These are phyloP conservation scores for Candida khao-thaluensis DNA, from an alignment of 805 yeast genomes.

Conservation along the genomic window DNA sequence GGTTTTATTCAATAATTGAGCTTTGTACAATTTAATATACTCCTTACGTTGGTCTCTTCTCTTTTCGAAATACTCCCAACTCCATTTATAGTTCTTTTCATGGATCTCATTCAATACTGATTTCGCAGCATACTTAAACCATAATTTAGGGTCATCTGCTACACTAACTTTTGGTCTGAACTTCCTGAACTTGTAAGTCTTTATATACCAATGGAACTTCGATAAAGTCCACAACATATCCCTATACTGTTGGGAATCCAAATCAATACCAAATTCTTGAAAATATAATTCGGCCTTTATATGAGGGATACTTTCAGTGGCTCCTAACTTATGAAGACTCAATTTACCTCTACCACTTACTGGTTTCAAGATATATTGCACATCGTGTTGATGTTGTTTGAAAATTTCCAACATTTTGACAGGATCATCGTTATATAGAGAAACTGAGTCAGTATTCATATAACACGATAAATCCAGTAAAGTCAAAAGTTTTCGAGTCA, in stretches of 20 bases:
- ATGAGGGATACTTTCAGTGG: constrained; percentile 68
- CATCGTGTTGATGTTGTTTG: constrained; percentile 13
- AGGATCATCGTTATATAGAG: constrained; percentile 48
- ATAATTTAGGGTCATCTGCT: constrained; percentile 65
- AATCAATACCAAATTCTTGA: constrained; percentile 83
- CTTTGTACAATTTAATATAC: constrained; percentile 69
- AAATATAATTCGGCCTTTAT: constrained; percentile 72
- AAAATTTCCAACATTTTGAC: constrained; percentile 51
- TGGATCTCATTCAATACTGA: constrained; percentile 78
- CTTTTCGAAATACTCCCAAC: constrained; percentile 77
- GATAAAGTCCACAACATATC: constrained; percentile 81
- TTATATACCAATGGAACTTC: constrained; percentile 71
- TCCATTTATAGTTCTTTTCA: constrained; percentile 76
- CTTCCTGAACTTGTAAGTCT: constrained; percentile 71
- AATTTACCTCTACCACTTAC: constrained; percentile 86
- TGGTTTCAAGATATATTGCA: constrained; percentile 73
- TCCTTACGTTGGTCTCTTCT: constrained; percentile 70
- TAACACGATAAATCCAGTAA: constrained; percentile 74
- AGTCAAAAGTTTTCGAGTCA: constrained; percentile 75
- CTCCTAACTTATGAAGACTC: constrained; percentile 74
- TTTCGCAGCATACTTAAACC: constrained; percentile 82
- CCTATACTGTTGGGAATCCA: constrained; percentile 82
- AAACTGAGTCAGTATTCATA: constrained; percentile 69
- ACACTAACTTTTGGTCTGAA: constrained; percentile 60
- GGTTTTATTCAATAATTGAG: constrained; percentile 42